Evolutionary conservation across 441 rosid species (phyloP), one percentile per base, ranked within the genome.

Genomic region (Macaranga tanarius): DNA sequence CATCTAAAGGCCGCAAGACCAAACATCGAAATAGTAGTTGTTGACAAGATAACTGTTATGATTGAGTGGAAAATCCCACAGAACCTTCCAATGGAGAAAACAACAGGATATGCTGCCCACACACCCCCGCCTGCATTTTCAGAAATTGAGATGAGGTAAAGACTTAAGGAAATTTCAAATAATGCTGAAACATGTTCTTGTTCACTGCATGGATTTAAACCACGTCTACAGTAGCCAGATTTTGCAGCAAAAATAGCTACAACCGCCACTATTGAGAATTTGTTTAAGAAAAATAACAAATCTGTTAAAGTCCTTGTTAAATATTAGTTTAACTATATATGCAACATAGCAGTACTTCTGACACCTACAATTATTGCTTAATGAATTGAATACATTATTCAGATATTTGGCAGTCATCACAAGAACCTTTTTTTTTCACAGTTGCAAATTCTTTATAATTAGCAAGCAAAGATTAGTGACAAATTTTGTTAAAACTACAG

Each of bases 101-200:
- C 63, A 75, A 92, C 82, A 10, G 97, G 97, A 62, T 81, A 82
- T 55, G 84, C 89, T 12, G 96, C 91, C 99, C 99, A 92, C 73
- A 92, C 77, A 42, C 99, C 99, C 61, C 93, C 97, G 81, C 91
- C 99, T 90, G 88, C 80, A 86, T 17, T 77, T 68, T 58, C 78
- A 74, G 23, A 79, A 63, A 11, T 44, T 71, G 54, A 67, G 72
- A 69, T 69, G 56, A 28, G 56, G 45, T 67, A 65, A 56, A 59
- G 44, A 57, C 42, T 64, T 44, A 25, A 0, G 20, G 11, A 42
- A 76, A 12, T 38, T 28, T 44, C 26, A 60, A 42, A 40, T 20
- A 54, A 38, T 47, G 54, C 20, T 69, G 55, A 50, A 61, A 47
- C 8, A 31, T 50, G 8, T 52, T 7, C 16, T 2, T 16, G 42